phyloP scores from a whole-genome alignment of 306 rosid species.

The Corylus heterophylla region DNA sequence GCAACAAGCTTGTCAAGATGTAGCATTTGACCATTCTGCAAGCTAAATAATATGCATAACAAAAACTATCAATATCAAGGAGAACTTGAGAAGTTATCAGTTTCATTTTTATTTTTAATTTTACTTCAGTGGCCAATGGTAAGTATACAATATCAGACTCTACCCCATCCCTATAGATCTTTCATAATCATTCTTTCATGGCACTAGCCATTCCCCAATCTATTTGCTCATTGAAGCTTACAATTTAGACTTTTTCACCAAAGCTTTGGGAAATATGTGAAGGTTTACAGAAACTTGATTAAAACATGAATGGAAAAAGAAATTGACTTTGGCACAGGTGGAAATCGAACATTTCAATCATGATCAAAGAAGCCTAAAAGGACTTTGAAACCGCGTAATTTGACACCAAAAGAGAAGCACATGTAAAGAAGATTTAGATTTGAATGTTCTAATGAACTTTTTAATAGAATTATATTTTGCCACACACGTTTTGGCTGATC shows the following conservation, averaged over 20 bases:
- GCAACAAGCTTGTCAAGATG: conserved; percentile 39
- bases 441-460: neutral
- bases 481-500: neutral
- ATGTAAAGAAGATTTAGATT: neutral
- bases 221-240: neutral
- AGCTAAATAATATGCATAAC: conserved; percentile 11
- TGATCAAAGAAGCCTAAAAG: neutral
- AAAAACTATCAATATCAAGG: conserved; percentile 12
- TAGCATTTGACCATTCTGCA: conserved; percentile 13
- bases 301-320: neutral
- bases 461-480: neutral
- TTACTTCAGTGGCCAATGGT: neutral
- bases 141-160: neutral
- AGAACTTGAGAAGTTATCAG: neutral
- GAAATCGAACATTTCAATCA: neutral
- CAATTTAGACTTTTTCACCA: conserved; percentile 1
- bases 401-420: neutral
- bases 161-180: neutral
- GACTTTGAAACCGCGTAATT: neutral
- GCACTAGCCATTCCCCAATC: neutral
- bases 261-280: neutral
- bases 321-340: neutral
- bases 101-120: neutral
- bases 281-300: conserved; percentile 1
- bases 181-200: conserved; percentile 1